Base-by-base conservation (phyloP, 371 early-diverging fungal species). In the Actinomucor elegans region DNA sequence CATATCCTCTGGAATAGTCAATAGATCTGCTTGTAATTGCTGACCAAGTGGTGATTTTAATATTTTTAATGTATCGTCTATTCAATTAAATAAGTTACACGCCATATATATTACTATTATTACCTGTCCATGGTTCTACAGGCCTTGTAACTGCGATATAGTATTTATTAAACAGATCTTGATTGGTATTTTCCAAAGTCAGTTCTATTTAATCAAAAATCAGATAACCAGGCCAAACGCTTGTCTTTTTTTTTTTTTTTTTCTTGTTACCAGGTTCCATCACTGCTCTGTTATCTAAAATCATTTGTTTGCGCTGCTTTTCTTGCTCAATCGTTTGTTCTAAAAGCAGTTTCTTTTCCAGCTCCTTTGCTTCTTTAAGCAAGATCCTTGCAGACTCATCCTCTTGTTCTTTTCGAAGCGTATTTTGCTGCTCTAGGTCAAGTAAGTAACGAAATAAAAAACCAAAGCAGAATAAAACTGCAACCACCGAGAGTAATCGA, bases 1-100 rank as follows among this genome's bases (percentile, higher is more conserved):
- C 21, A 42, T 40, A 5, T 41, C 32, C 34, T 69, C 70, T 24
- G 66, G 63, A 1, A 50, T 36, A 18, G 66, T 59, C 31, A 66
- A 50, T 20, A 66, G 31, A 32, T 66, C 63, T 17, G 66, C 20
- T 28, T 36, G 7, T 8, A 53, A 26, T 51, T 37, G 35, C 52
- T 62, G 57, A 9, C 70, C 63, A 21, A 67, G 23, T 12, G 67
- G 58, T 5, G 67, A 58, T 11, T 55, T 55, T 5, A 67, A 14
- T 5, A 63, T 33, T n/a, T 34, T n/a, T 8, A 57, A 11, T 3
- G 55, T 56, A 4, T 55, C 59, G 5, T 56, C 57, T 56, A 31
- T 42, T 17, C 14, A 31, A n/a, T 36, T 15, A 10, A 29, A n/a
- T 20, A 31, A 11, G 21, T 40, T 20, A 20, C 48, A 34, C 15